A percentile compares a stretch with the other conserved stretches of the same genome.
phyloP scores from a whole-genome alignment of 208 protist genomes.

The Trypanosoma scelopori region DNA sequence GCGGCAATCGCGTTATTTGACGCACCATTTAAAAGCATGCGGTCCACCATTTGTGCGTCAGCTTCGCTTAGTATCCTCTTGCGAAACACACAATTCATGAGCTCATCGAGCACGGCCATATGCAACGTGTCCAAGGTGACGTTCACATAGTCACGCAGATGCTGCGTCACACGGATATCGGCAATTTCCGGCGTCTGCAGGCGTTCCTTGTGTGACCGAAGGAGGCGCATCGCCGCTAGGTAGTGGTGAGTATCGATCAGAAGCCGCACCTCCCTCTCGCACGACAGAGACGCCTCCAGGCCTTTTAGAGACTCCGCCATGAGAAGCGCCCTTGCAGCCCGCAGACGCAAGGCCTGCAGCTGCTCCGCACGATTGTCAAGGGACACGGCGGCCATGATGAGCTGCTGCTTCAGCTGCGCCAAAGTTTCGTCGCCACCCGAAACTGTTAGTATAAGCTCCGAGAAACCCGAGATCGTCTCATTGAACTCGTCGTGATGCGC shows the following conservation, averaged over 20 bases:
- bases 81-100: constrained; percentile 77
- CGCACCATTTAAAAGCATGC: constrained; percentile 41
- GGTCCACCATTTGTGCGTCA: constrained; percentile 55
- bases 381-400: constrained; percentile 49
- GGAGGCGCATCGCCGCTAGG: constrained; percentile 55
- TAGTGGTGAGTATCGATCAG: constrained; percentile 58
- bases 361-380: constrained; percentile 74
- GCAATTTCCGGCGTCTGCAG: constrained; percentile 44
- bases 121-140: constrained; percentile 54
- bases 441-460: constrained; percentile 82
- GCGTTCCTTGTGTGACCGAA: constrained; percentile 40
- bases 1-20: constrained; percentile 3
- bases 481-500: constrained; percentile 84
- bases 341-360: constrained; percentile 67
- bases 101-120: constrained; percentile 61
- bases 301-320: constrained; percentile 57
- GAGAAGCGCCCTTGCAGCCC: constrained; percentile 71
- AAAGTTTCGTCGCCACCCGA: constrained; percentile 79
- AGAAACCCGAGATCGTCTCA: constrained; percentile 72
- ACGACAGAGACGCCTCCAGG: constrained; percentile 54
- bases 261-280: constrained; percentile 51
- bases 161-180: constrained; percentile 54
- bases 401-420: constrained; percentile 62
- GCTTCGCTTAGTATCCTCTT: constrained; percentile 60
- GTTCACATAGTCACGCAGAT: constrained; percentile 59